phyloP scores from a whole-genome alignment of 2,329 filamentous ascomycete genomes.

The Dactylellina leptospora region DNA sequence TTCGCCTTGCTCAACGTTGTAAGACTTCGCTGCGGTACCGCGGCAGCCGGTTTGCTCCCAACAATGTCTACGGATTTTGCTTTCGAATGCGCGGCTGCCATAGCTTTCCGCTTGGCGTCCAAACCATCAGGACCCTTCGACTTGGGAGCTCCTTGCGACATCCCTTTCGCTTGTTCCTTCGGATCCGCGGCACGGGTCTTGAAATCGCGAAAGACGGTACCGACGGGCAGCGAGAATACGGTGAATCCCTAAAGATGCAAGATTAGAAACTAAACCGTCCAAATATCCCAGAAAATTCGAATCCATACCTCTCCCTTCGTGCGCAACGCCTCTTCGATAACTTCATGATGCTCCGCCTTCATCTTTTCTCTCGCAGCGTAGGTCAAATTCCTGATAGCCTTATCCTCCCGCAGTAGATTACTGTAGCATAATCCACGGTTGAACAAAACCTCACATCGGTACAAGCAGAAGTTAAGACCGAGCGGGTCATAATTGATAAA shows the following conservation, averaged over 20 bases:
- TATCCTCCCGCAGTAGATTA: slow-evolving; percentile 88
- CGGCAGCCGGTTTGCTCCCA: background rate
- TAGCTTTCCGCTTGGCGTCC: slow-evolving; percentile 73
- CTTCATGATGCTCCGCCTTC: slow-evolving; percentile 85
- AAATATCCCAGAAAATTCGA: background rate
- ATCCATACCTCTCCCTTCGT: slow-evolving; percentile 82
- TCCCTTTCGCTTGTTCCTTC: slow-evolving; percentile 92
- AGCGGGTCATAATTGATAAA: slow-evolving; percentile 98
- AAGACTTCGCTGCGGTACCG: slow-evolving; percentile 16
- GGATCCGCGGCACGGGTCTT: slow-evolving; percentile 98
- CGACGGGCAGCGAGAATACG: slow-evolving; percentile 96
- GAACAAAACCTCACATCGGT: slow-evolving; percentile 96
- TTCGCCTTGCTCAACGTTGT: slow-evolving; percentile 14
- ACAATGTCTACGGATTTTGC: slow-evolving; percentile 13
- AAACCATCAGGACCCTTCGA: slow-evolving; percentile 70
- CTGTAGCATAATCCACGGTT: slow-evolving; percentile 97
- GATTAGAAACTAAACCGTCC: background rate
- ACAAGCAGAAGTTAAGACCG: slow-evolving; percentile 92
- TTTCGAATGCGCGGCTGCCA: slow-evolving; percentile 60
- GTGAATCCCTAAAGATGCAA: slow-evolving; percentile 79
- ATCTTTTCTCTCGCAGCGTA: slow-evolving; percentile 96
- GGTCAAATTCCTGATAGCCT: slow-evolving; percentile 86
- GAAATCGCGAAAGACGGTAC: slow-evolving; percentile 93
- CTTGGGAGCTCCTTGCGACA: slow-evolving; percentile 68
- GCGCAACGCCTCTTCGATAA: slow-evolving; percentile 94